Percentiles rank a stretch among this genome's conserved stretches.
phyloP scores from a whole-genome alignment of 257 asterid genomes.

The Forsythia suspensa region DNA sequence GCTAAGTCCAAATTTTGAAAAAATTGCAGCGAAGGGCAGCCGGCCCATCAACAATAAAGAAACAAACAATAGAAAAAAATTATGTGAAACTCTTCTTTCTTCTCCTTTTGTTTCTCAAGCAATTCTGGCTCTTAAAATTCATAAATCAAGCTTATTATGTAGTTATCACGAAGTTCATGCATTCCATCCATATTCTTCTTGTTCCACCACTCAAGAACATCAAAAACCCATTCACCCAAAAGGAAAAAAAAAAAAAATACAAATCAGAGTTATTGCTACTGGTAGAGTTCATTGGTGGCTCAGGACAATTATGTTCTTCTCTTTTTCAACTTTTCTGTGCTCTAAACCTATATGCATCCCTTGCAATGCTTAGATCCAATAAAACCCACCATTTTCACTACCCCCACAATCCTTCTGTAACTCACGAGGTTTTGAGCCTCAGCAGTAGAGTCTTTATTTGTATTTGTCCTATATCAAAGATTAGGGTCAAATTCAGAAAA shows the following conservation, averaged over 20 bases:
- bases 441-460: background rate
- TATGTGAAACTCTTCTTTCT: too few species aligned
- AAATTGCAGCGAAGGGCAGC: background rate
- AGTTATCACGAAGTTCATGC: too few species aligned
- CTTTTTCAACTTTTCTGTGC: background rate
- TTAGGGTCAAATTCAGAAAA: background rate
- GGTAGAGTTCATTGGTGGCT: background rate
- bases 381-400: background rate
- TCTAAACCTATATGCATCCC: too few species aligned
- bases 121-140: too few species aligned
- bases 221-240: background rate
- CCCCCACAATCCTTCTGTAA: background rate
- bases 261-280: background rate
- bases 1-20: slow-evolving; percentile 80
- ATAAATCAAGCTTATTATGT: too few species aligned
- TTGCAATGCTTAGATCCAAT: background rate
- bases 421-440: background rate
- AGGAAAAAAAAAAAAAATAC: too few species aligned
- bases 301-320: background rate
- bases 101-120: too few species aligned
- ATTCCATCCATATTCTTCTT: background rate
- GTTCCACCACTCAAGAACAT: background rate
- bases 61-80: too few species aligned
- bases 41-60: background rate
- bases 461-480: background rate